phyloP scores from a whole-genome alignment of 768 basidiomycete genomes.

The Termitomyces sp. region DNA sequence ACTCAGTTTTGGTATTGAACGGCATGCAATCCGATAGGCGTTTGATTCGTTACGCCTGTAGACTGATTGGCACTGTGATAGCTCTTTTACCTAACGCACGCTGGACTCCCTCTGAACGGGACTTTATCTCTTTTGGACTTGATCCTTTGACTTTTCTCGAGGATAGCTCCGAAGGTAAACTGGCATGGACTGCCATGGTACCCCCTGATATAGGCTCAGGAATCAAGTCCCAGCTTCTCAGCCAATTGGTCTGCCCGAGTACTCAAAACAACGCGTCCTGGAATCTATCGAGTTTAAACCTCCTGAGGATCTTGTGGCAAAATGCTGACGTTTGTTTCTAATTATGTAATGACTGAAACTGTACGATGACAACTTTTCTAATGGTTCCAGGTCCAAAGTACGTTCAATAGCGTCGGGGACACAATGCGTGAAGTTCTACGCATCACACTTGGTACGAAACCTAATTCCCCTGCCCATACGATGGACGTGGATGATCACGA shows the following conservation, averaged over 20 bases:
- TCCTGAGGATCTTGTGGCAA: conserved; percentile 63
- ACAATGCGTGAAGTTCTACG: conserved; percentile 38
- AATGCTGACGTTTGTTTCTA: conserved; percentile 53
- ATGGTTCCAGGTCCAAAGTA: conserved; percentile 45
- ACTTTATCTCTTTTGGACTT: conserved; percentile 58
- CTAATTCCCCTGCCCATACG: conserved; percentile 12
- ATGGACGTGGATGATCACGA: conserved; percentile 42
- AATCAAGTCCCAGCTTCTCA: conserved; percentile 52
- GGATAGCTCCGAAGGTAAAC: conserved; percentile 20
- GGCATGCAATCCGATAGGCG: conserved; percentile 55
- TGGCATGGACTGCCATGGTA: conserved; percentile 39
- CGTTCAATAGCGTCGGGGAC: conserved; percentile 21
- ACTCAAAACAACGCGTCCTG: conserved; percentile 5
- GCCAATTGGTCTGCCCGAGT: conserved; percentile 20
- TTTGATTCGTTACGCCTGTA: conserved; percentile 59
- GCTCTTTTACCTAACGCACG: conserved; percentile 32
- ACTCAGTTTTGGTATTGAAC: conserved; percentile 58
- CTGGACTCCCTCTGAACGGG: conserved; percentile 61
- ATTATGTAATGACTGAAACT: neutral
- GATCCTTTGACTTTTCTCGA: conserved; percentile 53
- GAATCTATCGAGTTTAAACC: conserved; percentile 24
- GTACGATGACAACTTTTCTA: neutral
- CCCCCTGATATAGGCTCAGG: conserved; percentile 46
- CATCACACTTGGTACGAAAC: conserved; percentile 23
- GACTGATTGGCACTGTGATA: conserved; percentile 31